Evolutionary conservation across 495 filamentous ascomycete species (phyloP).

Genomic region (Usnea hakonensis): DNA sequence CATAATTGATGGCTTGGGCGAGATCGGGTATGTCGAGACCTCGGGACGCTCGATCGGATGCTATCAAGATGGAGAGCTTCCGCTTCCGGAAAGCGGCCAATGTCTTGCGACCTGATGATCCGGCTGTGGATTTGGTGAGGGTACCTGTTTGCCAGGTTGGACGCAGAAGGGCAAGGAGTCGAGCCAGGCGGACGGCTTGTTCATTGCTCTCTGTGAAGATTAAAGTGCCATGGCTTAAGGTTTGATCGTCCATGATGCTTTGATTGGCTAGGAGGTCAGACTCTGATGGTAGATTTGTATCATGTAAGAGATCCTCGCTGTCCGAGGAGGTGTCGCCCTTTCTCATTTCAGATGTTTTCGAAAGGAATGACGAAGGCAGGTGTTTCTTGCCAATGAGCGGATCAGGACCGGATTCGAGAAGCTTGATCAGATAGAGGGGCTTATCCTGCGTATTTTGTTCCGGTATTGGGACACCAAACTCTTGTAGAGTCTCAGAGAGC

Average conservation of each 20-base stretch:
- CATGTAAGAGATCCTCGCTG: constrained; percentile 22
- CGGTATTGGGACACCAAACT: constrained; percentile 65
- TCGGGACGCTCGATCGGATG: constrained; percentile 85
- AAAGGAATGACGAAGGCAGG: background rate
- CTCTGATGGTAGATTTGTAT: constrained; percentile 26
- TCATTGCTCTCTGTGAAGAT: constrained; percentile 89
- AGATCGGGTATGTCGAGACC: constrained; percentile 80
- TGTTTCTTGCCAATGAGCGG: constrained; percentile 11
- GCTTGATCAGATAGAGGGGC: constrained; percentile 67
- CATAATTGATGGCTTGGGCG: constrained; percentile 88
- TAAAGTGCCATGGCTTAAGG: constrained; percentile 35
- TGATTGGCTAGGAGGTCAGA: background rate
- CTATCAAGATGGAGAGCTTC: constrained; percentile 67
- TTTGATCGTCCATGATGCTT: constrained; percentile 19
- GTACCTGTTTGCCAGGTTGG: constrained; percentile 57
- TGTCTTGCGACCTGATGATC: constrained; percentile 53
- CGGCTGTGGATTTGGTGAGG: constrained; percentile 66
- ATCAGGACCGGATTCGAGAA: constrained; percentile 40
- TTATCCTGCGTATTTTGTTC: constrained; percentile 59
- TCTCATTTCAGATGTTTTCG: background rate
- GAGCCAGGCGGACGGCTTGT: constrained; percentile 67
- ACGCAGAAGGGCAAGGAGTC: constrained; percentile 61
- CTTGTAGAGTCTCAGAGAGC: constrained; percentile 61
- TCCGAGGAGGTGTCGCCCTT: constrained; percentile 16
- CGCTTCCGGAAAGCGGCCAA: constrained; percentile 55